Conservation (phyloP, 2,329 filamentous ascomycete genomes). For the Cordyceps tenuipes region DNA sequence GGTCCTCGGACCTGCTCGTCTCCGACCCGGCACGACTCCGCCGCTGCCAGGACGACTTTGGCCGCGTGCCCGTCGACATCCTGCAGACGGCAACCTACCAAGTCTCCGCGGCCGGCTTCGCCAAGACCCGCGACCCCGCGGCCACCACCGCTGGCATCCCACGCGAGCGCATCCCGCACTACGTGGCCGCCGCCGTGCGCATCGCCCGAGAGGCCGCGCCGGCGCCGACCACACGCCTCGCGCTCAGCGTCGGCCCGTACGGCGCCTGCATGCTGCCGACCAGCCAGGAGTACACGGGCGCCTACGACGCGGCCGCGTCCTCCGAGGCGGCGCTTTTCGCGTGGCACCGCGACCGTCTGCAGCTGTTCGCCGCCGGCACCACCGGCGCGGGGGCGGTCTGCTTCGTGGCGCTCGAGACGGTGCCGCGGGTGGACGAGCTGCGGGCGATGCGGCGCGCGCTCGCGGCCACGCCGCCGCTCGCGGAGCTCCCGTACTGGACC, state of each 20-base stretch:
- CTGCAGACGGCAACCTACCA: slow-evolving; percentile 63
- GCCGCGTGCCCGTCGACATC: slow-evolving; percentile 49
- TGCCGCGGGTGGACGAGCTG: slow-evolving; percentile 56
- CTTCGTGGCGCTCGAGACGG: slow-evolving; percentile 57
- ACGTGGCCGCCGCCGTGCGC: slow-evolving; percentile 35
- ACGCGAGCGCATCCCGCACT: slow-evolving; percentile 29
- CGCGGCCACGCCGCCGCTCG: slow-evolving; percentile 20
- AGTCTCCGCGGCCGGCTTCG: slow-evolving; percentile 48
- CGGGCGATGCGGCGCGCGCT: slow-evolving; percentile 42
- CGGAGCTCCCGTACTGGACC: slow-evolving; percentile 47
- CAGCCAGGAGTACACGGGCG: slow-evolving; percentile 55
- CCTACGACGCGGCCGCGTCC: slow-evolving; percentile 43
- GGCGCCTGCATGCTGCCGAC: slow-evolving; percentile 56
- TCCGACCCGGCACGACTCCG: slow-evolving; percentile 41
- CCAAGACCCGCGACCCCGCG: slow-evolving; percentile 28
- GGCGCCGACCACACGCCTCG: slow-evolving; percentile 33
- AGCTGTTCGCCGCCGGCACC: slow-evolving; percentile 39
- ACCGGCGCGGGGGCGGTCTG: slow-evolving; percentile 30
- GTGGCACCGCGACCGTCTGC: slow-evolving; percentile 51
- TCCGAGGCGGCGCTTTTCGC: slow-evolving; percentile 33
- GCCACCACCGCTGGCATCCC: slow-evolving; percentile 32
- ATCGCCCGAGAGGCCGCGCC: slow-evolving; percentile 26
- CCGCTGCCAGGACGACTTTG: slow-evolving; percentile 49
- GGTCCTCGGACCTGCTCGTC: slow-evolving; percentile 60
- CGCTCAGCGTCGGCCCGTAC: slow-evolving; percentile 57